Conservation (phyloP, 2,329 filamentous ascomycete genomes). For the Trichoderma breve region DNA sequence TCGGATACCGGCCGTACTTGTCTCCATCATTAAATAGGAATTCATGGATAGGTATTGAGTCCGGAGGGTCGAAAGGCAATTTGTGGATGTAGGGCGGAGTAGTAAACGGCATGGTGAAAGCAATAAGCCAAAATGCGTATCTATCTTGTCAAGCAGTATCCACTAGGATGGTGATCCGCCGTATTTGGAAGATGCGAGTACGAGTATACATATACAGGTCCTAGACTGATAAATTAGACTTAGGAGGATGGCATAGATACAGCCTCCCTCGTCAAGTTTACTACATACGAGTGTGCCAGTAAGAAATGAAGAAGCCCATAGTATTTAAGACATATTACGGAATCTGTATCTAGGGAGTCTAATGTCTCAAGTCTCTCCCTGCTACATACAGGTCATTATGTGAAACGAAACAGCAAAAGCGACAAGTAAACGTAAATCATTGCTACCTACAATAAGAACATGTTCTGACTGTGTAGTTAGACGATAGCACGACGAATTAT, state of each 20-base stretch:
- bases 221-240: background rate
- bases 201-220: background rate
- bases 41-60: constrained; percentile 64
- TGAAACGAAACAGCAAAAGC: background rate
- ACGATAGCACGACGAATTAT: background rate
- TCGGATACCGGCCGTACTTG: constrained; percentile 59
- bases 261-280: background rate
- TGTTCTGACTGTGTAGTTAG: background rate
- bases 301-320: background rate
- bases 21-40: constrained; percentile 65
- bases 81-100: constrained; percentile 21
- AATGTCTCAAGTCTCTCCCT: background rate
- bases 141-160: no score
- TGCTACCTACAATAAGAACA: background rate
- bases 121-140: background rate
- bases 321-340: background rate
- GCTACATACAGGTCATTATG: background rate
- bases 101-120: constrained; percentile 22
- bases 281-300: background rate
- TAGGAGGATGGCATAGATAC: background rate
- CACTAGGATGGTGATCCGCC: no score
- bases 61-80: constrained; percentile 42
- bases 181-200: background rate
- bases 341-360: background rate
- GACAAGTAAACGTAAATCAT: background rate